phyloP scores from a whole-genome alignment of 257 asterid species.

The Salvia hispanica region DNA sequence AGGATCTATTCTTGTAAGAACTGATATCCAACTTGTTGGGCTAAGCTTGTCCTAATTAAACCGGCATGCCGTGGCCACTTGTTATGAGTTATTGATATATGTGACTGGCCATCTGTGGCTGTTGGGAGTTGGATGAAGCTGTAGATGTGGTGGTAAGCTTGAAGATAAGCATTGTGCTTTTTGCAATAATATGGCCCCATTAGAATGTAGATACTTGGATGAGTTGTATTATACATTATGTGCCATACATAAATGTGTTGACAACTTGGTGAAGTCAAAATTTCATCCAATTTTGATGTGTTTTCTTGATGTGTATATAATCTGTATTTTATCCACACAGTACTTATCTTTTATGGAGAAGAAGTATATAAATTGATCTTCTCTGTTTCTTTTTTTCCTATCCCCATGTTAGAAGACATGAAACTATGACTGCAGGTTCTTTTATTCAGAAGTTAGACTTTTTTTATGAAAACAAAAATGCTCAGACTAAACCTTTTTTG shows the following conservation, averaged over 20 bases:
- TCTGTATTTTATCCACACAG: neutral
- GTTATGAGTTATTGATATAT: conserved; percentile 23
- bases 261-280: neutral
- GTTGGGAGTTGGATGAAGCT: conserved; percentile 27
- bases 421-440: too few relatives aligned
- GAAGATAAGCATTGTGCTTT: neutral
- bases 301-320: neutral
- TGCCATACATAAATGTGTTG: neutral
- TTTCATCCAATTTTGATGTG: neutral
- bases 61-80: conserved; percentile 15
- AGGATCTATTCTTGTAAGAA: neutral
- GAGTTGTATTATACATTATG: neutral
- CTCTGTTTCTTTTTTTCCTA: too few relatives aligned
- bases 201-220: neutral
- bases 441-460: too few relatives aligned
- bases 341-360: neutral
- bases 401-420: too few relatives aligned
- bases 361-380: too few relatives aligned
- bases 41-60: conserved; percentile 12
- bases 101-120: conserved; percentile 7
- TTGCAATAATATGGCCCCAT: neutral
- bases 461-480: too few relatives aligned
- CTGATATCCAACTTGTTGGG: conserved; percentile 1
- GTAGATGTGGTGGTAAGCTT: too few relatives aligned
- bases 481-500: too few relatives aligned